These are phyloP conservation scores for Aspergillus sp. DNA, from an alignment of 2,329 filamentous ascomycete genomes.

Conservation along the genomic window DNA sequence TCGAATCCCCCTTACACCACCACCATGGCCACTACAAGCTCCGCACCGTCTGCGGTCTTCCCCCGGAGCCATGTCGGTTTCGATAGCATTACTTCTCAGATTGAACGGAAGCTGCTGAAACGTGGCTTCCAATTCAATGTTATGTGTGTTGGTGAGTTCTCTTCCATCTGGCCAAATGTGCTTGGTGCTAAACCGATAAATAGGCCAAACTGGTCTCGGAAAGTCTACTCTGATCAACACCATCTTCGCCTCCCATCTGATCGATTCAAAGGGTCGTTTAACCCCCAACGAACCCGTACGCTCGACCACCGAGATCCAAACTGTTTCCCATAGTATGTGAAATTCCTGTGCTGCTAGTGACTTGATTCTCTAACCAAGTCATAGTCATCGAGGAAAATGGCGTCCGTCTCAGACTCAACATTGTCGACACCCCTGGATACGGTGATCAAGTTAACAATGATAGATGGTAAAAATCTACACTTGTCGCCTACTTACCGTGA, in stretches of 20 bases:
- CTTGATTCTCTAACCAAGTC: slow-evolving; percentile 17
- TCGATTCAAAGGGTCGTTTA: slow-evolving; percentile 96
- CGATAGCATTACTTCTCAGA: slow-evolving; percentile 99
- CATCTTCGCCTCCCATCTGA: slow-evolving; percentile 98
- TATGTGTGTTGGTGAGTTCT: slow-evolving; percentile 90
- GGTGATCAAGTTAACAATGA: slow-evolving; percentile 99
- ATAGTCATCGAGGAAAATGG: slow-evolving; percentile 96
- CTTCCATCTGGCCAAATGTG: neutral
- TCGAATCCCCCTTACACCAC: slow-evolving; percentile 39
- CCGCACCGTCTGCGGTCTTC: slow-evolving; percentile 59
- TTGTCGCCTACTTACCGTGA: neutral
- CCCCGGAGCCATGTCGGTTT: slow-evolving; percentile 99
- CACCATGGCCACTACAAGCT: slow-evolving; percentile 65
- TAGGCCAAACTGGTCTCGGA: slow-evolving; percentile 96
- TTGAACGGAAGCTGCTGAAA: slow-evolving; percentile 99
- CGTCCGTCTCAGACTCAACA: slow-evolving; percentile 94
- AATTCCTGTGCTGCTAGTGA: neutral
- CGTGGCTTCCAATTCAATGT: slow-evolving; percentile 99
- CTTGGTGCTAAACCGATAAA: slow-evolving; percentile 10
- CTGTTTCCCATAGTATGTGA: slow-evolving; percentile 77
- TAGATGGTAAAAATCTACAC: slow-evolving; percentile 63
- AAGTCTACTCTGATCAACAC: slow-evolving; percentile 99
- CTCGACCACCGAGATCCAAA: slow-evolving; percentile 96
- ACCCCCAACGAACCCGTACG: slow-evolving; percentile 89
- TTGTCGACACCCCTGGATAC: slow-evolving; percentile 97